Evolutionary conservation across 345 rosid species (phyloP).

Genomic region (Xanthoceras sorbifolium): DNA sequence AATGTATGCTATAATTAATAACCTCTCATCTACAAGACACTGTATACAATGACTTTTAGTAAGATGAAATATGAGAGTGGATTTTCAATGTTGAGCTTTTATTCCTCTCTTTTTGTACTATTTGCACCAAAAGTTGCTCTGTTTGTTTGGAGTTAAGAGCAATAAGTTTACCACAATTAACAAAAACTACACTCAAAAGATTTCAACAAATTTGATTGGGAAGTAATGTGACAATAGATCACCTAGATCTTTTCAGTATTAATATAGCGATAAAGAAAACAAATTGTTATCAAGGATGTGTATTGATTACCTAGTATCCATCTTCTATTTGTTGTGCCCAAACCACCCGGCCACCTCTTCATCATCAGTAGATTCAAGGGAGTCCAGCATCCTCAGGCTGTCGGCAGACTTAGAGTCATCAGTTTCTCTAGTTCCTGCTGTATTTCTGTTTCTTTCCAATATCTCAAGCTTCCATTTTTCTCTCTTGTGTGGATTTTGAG

Average conservation of each 20-base stretch:
- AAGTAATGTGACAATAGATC: background rate
- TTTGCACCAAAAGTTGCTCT: background rate
- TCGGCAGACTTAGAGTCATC: slow-evolving; percentile 21
- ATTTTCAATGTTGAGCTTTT: background rate
- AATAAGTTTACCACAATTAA: background rate
- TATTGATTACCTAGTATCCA: background rate
- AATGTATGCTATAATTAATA: background rate
- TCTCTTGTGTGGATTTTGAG: slow-evolving; percentile 39
- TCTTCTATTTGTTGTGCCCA: slow-evolving; percentile 22
- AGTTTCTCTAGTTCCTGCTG: slow-evolving; percentile 20
- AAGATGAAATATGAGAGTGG: background rate
- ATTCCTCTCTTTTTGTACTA: background rate
- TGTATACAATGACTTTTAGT: background rate
- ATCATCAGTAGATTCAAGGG: slow-evolving; percentile 43
- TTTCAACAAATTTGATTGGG: background rate
- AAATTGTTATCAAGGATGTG: background rate
- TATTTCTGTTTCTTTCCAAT: slow-evolving; percentile 29
- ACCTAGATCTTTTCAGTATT: background rate
- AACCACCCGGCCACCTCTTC: slow-evolving; percentile 82
- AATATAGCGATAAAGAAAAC: no score
- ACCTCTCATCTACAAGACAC: background rate
- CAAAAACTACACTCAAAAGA: no score
- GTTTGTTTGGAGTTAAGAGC: background rate
- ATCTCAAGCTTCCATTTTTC: slow-evolving; percentile 62
- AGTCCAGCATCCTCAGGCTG: slow-evolving; percentile 32